phyloP scores from a whole-genome alignment of 495 filamentous ascomycete species.

The Neurospora sp. region DNA sequence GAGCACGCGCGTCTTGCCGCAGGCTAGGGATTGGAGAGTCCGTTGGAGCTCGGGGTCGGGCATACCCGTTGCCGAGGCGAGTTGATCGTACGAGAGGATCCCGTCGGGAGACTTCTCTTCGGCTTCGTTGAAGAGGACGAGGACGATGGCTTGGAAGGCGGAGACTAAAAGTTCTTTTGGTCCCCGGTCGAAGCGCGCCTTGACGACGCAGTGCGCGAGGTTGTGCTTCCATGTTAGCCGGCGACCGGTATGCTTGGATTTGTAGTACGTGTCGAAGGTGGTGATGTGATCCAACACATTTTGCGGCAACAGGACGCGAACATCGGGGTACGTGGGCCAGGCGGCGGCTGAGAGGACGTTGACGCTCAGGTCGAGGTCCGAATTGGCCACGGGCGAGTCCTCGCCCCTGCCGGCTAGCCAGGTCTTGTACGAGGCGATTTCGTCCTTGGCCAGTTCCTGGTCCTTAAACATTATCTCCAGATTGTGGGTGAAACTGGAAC shows the following conservation, averaged over 20 bases:
- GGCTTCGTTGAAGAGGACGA: conserved; percentile 82
- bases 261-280: conserved; percentile 73
- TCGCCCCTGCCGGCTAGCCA: conserved; percentile 35
- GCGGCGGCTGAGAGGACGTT: conserved; percentile 76
- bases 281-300: conserved; percentile 56
- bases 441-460: conserved; percentile 78
- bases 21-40: conserved; percentile 89
- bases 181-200: conserved; percentile 64
- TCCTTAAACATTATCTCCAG: conserved; percentile 99
- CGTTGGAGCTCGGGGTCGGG: conserved; percentile 68
- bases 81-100: conserved; percentile 55
- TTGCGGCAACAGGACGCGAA: conserved; percentile 63
- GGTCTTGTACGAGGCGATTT: conserved; percentile 65
- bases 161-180: conserved; percentile 79
- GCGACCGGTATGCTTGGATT: conserved; percentile 74
- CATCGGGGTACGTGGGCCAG: conserved; percentile 87
- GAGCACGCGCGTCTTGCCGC: conserved; percentile 78
- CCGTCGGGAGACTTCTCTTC: conserved; percentile 25
- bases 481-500: conserved; percentile 87
- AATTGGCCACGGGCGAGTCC: conserved; percentile 30
- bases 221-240: conserved; percentile 88
- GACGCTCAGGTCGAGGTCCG: conserved; percentile 67
- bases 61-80: conserved; percentile 55
- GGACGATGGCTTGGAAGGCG: conserved; percentile 81
- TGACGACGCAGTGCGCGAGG: conserved; percentile 76